Evolutionary conservation across 495 filamentous ascomycete genomes (phyloP).

Genomic region (Halenospora varia): DNA sequence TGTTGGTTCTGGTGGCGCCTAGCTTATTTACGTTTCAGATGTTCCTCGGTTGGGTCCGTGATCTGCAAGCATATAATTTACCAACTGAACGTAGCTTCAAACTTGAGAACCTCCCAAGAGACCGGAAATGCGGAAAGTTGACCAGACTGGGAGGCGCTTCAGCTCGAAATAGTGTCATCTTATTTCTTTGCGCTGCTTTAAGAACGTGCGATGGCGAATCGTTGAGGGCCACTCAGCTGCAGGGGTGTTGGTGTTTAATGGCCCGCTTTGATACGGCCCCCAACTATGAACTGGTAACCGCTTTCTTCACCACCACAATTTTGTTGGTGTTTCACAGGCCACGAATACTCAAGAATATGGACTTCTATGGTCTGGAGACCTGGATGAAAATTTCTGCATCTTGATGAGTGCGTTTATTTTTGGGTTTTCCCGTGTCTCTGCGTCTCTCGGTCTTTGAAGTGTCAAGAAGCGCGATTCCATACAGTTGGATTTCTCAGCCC

Average conservation of each 20-base stretch:
- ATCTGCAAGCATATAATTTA: background rate
- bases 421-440: too few species aligned
- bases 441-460: background rate
- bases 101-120: too few species aligned
- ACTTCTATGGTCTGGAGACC: too few species aligned
- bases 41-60: background rate
- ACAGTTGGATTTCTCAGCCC: background rate
- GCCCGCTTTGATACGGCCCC: background rate
- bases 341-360: background rate
- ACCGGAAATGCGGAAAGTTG: too few species aligned
- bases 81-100: too few species aligned
- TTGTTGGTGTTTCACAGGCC: background rate
- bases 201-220: background rate
- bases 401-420: constrained; percentile 1
- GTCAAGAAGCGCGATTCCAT: background rate
- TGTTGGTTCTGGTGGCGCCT: background rate
- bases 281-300: background rate
- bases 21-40: background rate
- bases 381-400: background rate
- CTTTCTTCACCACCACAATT: background rate
- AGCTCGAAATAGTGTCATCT: too few species aligned
- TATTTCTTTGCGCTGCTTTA: too few species aligned
- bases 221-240: constrained; percentile 1
- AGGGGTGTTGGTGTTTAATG: background rate
- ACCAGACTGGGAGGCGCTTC: background rate